These are phyloP conservation scores for Wallacemonas sp. DNA, from an alignment of 208 protist species.

Conservation along the genomic window DNA sequence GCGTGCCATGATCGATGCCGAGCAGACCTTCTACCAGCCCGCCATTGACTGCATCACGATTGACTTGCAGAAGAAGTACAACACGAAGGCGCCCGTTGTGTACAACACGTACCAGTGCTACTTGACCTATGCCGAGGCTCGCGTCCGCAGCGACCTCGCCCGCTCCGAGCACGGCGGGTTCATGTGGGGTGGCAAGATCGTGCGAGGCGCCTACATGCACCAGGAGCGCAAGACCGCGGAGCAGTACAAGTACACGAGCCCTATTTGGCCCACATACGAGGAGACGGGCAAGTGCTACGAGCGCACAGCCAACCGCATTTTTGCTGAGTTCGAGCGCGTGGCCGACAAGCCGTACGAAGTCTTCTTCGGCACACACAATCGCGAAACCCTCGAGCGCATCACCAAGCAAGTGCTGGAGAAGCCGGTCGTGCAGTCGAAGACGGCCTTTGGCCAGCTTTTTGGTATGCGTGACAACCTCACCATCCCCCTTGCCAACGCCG, in stretches of 20 bases:
- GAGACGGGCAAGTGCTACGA: conserved; percentile 93
- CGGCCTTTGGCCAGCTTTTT: conserved; percentile 94
- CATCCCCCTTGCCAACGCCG: conserved; percentile 84
- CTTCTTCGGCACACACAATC: conserved; percentile 95
- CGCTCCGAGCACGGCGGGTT: conserved; percentile 73
- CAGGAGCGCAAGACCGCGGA: conserved; percentile 79
- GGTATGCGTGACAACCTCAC: conserved; percentile 97
- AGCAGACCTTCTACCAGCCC: conserved; percentile 97
- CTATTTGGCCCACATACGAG: conserved; percentile 91
- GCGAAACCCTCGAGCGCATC: conserved; percentile 73
- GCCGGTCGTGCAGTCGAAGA: conserved; percentile 32
- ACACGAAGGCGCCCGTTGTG: conserved; percentile 87
- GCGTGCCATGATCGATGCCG: conserved; percentile 93
- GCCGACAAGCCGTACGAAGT: conserved; percentile 66
- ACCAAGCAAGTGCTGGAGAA: conserved; percentile 60
- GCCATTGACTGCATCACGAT: conserved; percentile 93
- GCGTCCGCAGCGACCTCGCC: conserved; percentile 88
- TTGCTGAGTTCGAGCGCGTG: conserved; percentile 46
- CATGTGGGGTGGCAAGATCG: conserved; percentile 94
- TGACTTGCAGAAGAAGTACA: conserved; percentile 88
- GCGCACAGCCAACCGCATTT: conserved; percentile 49
- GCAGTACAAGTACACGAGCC: conserved; percentile 80
- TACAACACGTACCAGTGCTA: conserved; percentile 98
- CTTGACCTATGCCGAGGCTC: conserved; percentile 88
- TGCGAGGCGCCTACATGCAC: conserved; percentile 96